Base-by-base conservation (phyloP, 805 yeast genomes). In the Lachancea mirantina region DNA sequence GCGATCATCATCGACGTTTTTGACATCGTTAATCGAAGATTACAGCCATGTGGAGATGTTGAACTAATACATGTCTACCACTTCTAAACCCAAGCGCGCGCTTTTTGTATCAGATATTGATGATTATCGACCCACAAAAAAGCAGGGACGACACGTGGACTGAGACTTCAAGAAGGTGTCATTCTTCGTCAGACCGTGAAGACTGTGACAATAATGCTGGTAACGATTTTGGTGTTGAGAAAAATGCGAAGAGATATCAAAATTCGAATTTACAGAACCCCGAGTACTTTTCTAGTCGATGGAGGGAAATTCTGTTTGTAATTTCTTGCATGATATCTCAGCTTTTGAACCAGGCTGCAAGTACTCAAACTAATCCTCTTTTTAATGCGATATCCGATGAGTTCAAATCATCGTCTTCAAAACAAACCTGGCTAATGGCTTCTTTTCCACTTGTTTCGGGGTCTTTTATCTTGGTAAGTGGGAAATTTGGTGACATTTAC, bases 401-500 rank as follows among this genome's bases (percentile, higher is more conserved):
- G 4, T 62, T 68, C 21, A 45, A 55, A 10, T 47, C 63, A 1
- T 40, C 50, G 6, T 36, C 39, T 2, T 51, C 57, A 5, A 60
- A 62, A 28, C 64, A 67, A 35, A 44, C 68, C 11, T 78, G 94
- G 92, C 73, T 75, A 49, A 67, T 76, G 65, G 85, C 87, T 2
- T 70, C 84, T 0, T 79, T 73, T 49, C 76, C 84, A 0, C 56
- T 82, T 34, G 74, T 84, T 0, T 71, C 76, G 13, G 89, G 89
- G 8, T 78, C 89, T 0, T 74, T 81, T 40, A 80, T 82, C 31
- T 53, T 82, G 22, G 61, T 76, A 4, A 69, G 80, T 22, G 92
- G 92, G 6, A 65, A 77, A 30, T 48, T 79, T 28, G 92, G 94
- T 20, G 94, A 82, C 47, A 60, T 80, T 8, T 74, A 72, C 43